These are phyloP conservation scores for Pelargonium nanum DNA, from an alignment of 345 rosid genomes.

Conservation along the genomic window DNA sequence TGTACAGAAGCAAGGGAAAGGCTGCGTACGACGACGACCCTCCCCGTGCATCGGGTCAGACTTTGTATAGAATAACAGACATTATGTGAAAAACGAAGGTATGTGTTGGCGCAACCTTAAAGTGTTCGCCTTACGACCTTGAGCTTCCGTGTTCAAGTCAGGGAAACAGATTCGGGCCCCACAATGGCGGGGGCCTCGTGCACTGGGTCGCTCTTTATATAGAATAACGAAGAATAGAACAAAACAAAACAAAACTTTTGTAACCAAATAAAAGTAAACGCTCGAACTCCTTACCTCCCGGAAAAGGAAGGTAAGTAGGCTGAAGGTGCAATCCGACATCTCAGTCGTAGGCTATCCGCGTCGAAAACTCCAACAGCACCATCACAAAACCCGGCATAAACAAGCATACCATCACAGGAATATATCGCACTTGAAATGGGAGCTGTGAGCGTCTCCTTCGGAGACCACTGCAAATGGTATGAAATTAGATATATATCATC, in stretches of 20 bases:
- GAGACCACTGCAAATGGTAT: conserved; percentile 31
- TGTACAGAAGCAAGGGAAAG: too few relatives aligned
- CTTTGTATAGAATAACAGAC: too few relatives aligned
- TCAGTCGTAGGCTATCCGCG: conserved; percentile 32
- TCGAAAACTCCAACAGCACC: conserved; percentile 49
- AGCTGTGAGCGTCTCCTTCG: conserved; percentile 34
- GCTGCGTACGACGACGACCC: too few relatives aligned
- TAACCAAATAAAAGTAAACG: neutral
- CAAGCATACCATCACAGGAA: conserved; percentile 35
- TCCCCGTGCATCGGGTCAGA: too few relatives aligned
- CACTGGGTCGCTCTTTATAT: too few relatives aligned
- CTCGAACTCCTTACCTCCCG: conserved; percentile 14
- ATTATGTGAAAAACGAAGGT: too few relatives aligned
- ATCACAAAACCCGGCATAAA: conserved; percentile 37
- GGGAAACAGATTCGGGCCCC: too few relatives aligned
- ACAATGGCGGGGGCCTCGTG: too few relatives aligned
- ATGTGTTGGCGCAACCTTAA: too few relatives aligned
- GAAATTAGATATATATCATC: neutral
- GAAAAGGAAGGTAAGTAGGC: conserved; percentile 27
- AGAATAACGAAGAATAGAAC: too few relatives aligned
- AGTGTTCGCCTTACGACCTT: too few relatives aligned
- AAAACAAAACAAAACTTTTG: neutral
- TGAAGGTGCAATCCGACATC: conserved; percentile 42
- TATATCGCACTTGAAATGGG: conserved; percentile 42
- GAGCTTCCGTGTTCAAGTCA: too few relatives aligned